These are phyloP conservation scores for Aspergillus baeticus DNA, from an alignment of 495 filamentous ascomycete genomes.

Conservation along the genomic window DNA sequence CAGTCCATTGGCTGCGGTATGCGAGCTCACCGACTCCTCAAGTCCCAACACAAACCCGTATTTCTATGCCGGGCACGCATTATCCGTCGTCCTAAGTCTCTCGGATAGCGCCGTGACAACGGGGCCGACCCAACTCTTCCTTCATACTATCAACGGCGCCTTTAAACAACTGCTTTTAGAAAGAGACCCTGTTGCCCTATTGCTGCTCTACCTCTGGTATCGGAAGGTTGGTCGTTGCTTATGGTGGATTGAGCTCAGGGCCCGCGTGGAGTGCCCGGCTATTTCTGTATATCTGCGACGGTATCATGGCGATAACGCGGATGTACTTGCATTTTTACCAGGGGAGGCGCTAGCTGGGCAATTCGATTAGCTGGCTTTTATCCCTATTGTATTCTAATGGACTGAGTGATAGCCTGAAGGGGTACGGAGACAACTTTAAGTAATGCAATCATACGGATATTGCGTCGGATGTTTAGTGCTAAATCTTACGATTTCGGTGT, in stretches of 20 bases:
- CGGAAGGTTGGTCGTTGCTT: conserved; percentile 32
- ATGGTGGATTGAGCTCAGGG: conserved; percentile 46
- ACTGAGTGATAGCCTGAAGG: no score
- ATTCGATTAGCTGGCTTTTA: no score
- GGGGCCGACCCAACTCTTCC: conserved; percentile 26
- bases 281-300: conserved; percentile 39
- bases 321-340: no score
- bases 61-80: conserved; percentile 34
- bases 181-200: conserved; percentile 41
- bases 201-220: conserved; percentile 50
- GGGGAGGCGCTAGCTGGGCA: no score
- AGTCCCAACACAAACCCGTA: conserved; percentile 38
- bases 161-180: conserved; percentile 33
- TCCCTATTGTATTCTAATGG: no score
- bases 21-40: conserved; percentile 31
- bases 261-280: conserved; percentile 42
- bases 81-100: conserved; percentile 29
- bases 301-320: no score
- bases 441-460: no score
- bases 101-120: conserved; percentile 27
- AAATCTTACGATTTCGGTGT: no score
- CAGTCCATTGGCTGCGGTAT: conserved; percentile 26
- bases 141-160: conserved; percentile 20
- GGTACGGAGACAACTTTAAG: no score
- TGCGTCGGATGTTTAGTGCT: no score